Conservation (phyloP, 768 basidiomycete species). For the Pulveroboletus frians region DNA sequence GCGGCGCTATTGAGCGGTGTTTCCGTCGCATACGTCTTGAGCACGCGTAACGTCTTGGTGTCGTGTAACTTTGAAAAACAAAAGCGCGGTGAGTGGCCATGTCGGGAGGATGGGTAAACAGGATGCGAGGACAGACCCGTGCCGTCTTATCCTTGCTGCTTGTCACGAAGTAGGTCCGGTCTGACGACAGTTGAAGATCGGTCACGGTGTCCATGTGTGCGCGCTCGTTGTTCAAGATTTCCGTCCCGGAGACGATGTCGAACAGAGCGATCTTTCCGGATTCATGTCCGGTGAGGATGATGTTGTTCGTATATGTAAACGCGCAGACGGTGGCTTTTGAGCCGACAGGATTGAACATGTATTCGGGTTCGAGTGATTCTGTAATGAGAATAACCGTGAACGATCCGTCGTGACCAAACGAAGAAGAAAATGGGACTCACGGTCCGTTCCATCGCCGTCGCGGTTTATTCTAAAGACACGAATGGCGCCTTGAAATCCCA, state of each 20-base stretch:
- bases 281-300: constrained; percentile 93
- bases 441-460: constrained; percentile 73
- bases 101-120: neutral
- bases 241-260: constrained; percentile 83
- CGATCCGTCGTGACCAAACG: neutral
- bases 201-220: constrained; percentile 86
- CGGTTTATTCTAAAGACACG: constrained; percentile 85
- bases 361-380: constrained; percentile 74
- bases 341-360: constrained; percentile 83
- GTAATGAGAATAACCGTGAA: constrained; percentile 4
- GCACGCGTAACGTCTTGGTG: constrained; percentile 78
- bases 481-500: constrained; percentile 88
- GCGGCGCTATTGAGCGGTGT: constrained; percentile 95
- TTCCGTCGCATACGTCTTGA: constrained; percentile 92
- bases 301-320: constrained; percentile 71
- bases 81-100: neutral
- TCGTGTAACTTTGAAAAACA: constrained; percentile 64
- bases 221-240: constrained; percentile 76
- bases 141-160: constrained; percentile 97
- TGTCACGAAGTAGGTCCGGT: constrained; percentile 93
- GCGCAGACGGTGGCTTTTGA: constrained; percentile 97
- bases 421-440: constrained; percentile 43
- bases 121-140: constrained; percentile 47
- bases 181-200: constrained; percentile 86
- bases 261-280: constrained; percentile 92